Evolutionary conservation across 1,139 yeast species (phyloP).

Genomic region (Wickerhamomyces sp.): DNA sequence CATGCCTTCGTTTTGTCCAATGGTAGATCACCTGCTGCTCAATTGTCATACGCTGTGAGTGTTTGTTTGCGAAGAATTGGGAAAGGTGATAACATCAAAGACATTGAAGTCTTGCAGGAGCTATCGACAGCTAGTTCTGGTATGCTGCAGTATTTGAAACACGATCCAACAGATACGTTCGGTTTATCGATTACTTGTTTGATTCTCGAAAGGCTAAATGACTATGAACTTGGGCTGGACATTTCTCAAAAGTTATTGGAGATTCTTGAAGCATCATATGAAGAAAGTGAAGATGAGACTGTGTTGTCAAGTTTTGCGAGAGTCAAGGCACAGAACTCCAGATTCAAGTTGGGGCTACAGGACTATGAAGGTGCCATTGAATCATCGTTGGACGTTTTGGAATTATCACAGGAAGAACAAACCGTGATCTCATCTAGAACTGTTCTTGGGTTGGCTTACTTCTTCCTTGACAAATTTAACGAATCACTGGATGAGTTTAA

Average conservation of each 20-base stretch:
- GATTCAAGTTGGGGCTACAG: slow-evolving; percentile 59
- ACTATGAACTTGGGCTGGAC: slow-evolving; percentile 48
- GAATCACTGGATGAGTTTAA: slow-evolving; percentile 65
- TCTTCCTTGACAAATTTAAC: slow-evolving; percentile 57
- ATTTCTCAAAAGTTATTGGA: slow-evolving; percentile 43
- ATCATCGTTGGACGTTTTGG: slow-evolving; percentile 52
- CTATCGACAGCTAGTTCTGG: slow-evolving; percentile 67
- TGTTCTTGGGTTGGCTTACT: slow-evolving; percentile 64
- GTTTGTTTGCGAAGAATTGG: slow-evolving; percentile 40
- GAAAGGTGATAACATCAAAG: slow-evolving; percentile 39
- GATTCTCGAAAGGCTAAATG: slow-evolving; percentile 68
- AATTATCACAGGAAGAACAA: slow-evolving; percentile 38
- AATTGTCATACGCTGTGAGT: slow-evolving; percentile 63
- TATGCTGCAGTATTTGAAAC: slow-evolving; percentile 64
- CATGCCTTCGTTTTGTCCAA: slow-evolving; percentile 76
- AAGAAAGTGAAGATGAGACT: slow-evolving; percentile 44
- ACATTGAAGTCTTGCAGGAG: slow-evolving; percentile 58
- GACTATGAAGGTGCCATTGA: slow-evolving; percentile 57
- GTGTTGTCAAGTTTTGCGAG: slow-evolving; percentile 47
- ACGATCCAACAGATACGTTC: slow-evolving; percentile 55
- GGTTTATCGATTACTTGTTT: slow-evolving; percentile 58
- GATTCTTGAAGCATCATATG: slow-evolving; percentile 55
- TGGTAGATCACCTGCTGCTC: slow-evolving; percentile 68
- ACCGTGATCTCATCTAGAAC: slow-evolving; percentile 54
- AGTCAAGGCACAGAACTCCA: slow-evolving; percentile 64